Evolutionary conservation across 2,329 filamentous ascomycete species (phyloP), one percentile per base, ranked within the genome.

Genomic region (Lecanicillium sp.): DNA sequence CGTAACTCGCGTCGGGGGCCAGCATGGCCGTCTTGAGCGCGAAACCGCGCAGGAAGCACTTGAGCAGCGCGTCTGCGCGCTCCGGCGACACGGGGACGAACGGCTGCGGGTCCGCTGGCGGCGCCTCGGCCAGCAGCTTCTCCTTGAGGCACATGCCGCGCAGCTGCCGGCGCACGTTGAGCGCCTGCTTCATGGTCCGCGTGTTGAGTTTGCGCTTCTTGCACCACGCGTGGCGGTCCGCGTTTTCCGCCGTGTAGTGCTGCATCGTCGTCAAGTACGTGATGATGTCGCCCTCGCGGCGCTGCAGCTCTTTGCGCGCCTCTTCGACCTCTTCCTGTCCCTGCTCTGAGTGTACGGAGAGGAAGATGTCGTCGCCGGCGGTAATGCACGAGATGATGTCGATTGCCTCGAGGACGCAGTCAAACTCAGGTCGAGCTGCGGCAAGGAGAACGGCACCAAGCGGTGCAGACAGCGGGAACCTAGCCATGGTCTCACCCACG

Each of bases 361-460:
- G 62, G 56, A 83, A 84, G 10, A 84, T 76, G 50, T 81, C 79
- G 42, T 82, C 78, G 35, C 81, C 81, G 0, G 78, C 71, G 0
- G 79, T 83, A 19, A 85, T 71, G 51, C 78, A 81, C 0, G 81
- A 71, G 29, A 85, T 86, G 48, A 96, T 84, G 59, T 97, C 93
- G 53, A 98, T 91, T 4, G 82, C 83, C 55, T 95, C 89, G 0
- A 84, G 65, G 2, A 96, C 68, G 56, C 90, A 94, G 56, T 87
- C 80, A 41, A 78, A 78, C 35, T 84, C 79, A 0, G 84, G 77
- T 6, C 78, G 77, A 0, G 84, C 81, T 1, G 90, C 87, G 35
- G 89, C 87, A 15, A 98, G 73, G 0, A 98, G 72, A 1, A 95
- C 89, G 1, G 90, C 81, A 0, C 86, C 90, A 8, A 94, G 79